Evolutionary conservation across 148 eudicot genomes (phyloP), one percentile per base, ranked within the genome.

Genomic region (Cornus controversa): DNA sequence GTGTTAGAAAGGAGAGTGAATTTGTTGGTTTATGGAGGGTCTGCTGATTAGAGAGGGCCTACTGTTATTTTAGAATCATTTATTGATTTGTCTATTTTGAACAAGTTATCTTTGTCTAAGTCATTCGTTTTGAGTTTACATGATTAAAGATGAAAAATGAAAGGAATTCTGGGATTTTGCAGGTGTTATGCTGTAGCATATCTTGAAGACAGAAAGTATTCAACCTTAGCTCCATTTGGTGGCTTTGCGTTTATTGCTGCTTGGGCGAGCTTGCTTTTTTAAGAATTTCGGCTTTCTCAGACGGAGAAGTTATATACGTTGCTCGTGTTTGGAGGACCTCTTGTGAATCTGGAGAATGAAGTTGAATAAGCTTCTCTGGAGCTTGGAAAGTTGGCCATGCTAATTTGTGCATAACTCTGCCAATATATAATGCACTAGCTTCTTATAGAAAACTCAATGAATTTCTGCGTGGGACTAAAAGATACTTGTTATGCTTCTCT

Each of bases 261-360:
- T 28, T 95, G 99, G 99, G 94, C 94, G 64, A 89, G 88, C 90
- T 85, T 95, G 82, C 85, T 95, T 60, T 90, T 95, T 78, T 94
- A 71, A 81, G 57, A 42, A 60, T 1, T 60, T 60, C 64, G 8
- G 24, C 64, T 4, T n/a, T 60, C 24, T 60, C 64, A 60, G 64
- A 60, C 6, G 22, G 64, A 14, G 45, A 60, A 60, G 64, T 60
- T 60, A 20, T n/a, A 60, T 18, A 4, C 6, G 64, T 18, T 18
- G 20, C 18, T 60, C 25, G 20, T 13, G 45, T 40, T 40, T 50
- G 20, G 57, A 50, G 20, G 18, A 13, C 57, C 57, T 50, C 18
- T 50, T 50, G 57, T 11, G 57, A 50, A 11, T 16, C 20, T 50
- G 57, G 57, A 50, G 57, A 50, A 22, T n/a, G 62, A 54, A 54